Evolutionary conservation across 495 filamentous ascomycete genomes (phyloP).

Genomic region (Aspergillus cavernicola): DNA sequence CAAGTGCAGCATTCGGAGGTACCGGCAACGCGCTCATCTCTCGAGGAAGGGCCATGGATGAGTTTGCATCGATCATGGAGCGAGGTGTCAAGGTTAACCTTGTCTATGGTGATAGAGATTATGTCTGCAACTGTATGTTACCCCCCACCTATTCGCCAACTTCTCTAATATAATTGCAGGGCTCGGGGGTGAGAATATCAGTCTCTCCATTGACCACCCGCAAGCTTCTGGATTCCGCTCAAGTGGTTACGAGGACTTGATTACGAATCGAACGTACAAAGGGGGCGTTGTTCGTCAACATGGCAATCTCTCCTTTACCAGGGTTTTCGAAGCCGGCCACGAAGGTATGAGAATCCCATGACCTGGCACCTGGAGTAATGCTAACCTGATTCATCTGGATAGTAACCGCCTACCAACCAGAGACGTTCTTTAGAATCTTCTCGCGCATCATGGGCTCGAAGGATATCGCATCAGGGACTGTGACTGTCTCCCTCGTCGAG

Average conservation of each 20-base stretch:
- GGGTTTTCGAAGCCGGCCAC: slow-evolving; percentile 50
- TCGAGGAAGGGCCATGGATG: slow-evolving; percentile 34
- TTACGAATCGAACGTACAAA: slow-evolving; percentile 26
- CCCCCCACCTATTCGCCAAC: neutral
- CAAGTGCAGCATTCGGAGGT: neutral
- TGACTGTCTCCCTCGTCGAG: neutral
- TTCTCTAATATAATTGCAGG: neutral
- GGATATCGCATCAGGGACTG: slow-evolving; percentile 6
- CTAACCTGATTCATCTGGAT: neutral
- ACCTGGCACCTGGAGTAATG: neutral
- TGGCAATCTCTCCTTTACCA: slow-evolving; percentile 47
- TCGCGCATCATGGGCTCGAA: slow-evolving; percentile 1
- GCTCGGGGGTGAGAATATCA: slow-evolving; percentile 25
- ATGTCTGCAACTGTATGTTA: slow-evolving; percentile 36
- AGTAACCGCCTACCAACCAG: slow-evolving; percentile 40
- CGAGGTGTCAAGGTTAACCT: slow-evolving; percentile 55
- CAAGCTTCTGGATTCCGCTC: slow-evolving; percentile 24
- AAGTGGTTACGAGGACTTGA: slow-evolving; percentile 36
- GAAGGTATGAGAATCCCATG: slow-evolving; percentile 23
- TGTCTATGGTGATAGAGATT: slow-evolving; percentile 55
- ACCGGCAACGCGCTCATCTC: neutral
- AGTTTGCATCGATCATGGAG: slow-evolving; percentile 40
- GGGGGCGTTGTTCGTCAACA: slow-evolving; percentile 44
- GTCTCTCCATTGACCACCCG: slow-evolving; percentile 28
- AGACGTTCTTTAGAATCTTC: slow-evolving; percentile 8